These are phyloP conservation scores for Ascosphaera aggregata DNA, from an alignment of 2,329 filamentous ascomycete genomes.

Conservation along the genomic window DNA sequence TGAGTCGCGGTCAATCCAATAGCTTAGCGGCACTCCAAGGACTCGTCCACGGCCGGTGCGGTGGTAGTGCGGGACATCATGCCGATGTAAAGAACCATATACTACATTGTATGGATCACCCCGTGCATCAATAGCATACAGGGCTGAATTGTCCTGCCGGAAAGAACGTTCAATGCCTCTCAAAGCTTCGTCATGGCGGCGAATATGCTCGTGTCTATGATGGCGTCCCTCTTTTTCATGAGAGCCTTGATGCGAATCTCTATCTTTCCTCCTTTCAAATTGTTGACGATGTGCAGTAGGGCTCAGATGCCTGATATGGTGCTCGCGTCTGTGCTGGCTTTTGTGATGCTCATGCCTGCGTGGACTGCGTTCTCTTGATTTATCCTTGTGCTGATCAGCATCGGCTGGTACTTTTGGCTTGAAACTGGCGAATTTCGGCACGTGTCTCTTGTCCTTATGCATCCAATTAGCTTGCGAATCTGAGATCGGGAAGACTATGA, in stretches of 20 bases:
- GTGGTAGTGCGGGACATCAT: slow-evolving; percentile 46
- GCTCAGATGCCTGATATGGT: too few species aligned
- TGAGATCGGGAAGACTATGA: neutral
- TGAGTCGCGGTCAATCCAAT: slow-evolving; percentile 43
- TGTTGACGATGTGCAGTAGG: too few species aligned
- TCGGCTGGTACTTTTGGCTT: slow-evolving; percentile 23
- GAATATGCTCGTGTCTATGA: neutral
- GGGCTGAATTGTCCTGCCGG: slow-evolving; percentile 6
- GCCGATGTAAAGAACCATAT: slow-evolving; percentile 52
- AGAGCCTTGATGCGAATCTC: too few species aligned
- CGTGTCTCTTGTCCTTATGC: slow-evolving; percentile 15
- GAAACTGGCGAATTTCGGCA: slow-evolving; percentile 59
- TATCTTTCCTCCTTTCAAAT: too few species aligned
- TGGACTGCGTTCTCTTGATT: slow-evolving; percentile 4
- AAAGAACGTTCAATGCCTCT: too few species aligned
- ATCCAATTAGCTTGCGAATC: slow-evolving; percentile 1
- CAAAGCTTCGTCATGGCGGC: too few species aligned
- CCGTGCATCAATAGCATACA: slow-evolving; percentile 44
- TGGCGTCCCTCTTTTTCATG: too few species aligned
- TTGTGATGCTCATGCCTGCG: too few species aligned
- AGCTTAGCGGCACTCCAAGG: slow-evolving; percentile 36
- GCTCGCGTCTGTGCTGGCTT: too few species aligned
- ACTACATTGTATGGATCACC: slow-evolving; percentile 54
- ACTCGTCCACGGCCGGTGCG: slow-evolving; percentile 46
- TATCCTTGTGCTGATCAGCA: neutral